Conservation (phyloP, 2,329 filamentous ascomycete species). For the Colletotrichum australisinense region DNA sequence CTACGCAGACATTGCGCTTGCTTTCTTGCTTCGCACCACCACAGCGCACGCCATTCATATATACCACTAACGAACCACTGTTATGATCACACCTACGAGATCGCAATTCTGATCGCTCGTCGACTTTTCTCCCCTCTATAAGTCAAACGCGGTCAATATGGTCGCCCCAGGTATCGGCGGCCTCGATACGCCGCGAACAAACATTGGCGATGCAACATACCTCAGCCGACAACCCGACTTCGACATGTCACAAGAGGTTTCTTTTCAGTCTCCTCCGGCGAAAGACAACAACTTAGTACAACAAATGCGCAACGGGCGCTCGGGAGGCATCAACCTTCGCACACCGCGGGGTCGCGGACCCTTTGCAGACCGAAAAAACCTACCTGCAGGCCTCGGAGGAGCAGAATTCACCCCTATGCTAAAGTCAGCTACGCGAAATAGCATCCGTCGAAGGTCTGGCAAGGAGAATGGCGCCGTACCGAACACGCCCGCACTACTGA, state of each 20-base stretch:
- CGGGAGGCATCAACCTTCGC: conserved; percentile 67
- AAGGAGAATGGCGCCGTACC: conserved; percentile 71
- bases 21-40: conserved; percentile 16
- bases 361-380: conserved; percentile 77
- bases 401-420: conserved; percentile 95
- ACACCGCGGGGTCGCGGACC: conserved; percentile 82
- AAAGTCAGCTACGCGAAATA: conserved; percentile 81
- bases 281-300: conserved; percentile 83
- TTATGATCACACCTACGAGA: conserved; percentile 24
- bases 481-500: conserved; percentile 76
- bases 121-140: conserved; percentile 4
- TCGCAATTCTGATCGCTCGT: conserved; percentile 21
- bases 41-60: conserved; percentile 2
- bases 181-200: conserved; percentile 89
- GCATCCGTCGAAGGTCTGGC: conserved; percentile 69
- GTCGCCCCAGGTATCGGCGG: conserved; percentile 71
- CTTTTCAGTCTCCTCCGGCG: conserved; percentile 79
- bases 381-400: conserved; percentile 71
- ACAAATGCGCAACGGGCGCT: conserved; percentile 76
- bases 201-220: conserved; percentile 86
- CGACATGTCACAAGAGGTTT: conserved; percentile 88
- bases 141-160: conserved; percentile 60
- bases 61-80: background rate
- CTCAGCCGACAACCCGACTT: conserved; percentile 77
- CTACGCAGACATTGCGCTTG: conserved; percentile 1